phyloP scores from a whole-genome alignment of 2,329 filamentous ascomycete species.

The Stagonosporopsis tanaceti region DNA sequence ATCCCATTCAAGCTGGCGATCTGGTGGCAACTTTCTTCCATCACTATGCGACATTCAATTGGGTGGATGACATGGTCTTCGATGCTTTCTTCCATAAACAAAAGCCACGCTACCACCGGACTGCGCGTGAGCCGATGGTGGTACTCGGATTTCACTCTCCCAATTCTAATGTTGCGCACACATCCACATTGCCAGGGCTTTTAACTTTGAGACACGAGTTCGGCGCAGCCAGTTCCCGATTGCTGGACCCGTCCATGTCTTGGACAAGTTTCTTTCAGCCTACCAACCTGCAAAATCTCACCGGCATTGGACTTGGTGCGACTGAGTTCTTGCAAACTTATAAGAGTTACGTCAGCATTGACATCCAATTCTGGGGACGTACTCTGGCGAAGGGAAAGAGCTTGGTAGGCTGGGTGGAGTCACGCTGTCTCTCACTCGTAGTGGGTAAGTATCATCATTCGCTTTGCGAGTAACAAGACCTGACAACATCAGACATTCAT shows the following conservation, averaged over 20 bases:
- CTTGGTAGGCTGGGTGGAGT: constrained; percentile 71
- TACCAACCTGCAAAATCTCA: neutral
- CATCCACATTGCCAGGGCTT: constrained; percentile 63
- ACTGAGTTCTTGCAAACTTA: constrained; percentile 61
- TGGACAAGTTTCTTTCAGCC: constrained; percentile 40
- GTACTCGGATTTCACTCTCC: constrained; percentile 70
- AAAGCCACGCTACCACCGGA: constrained; percentile 60
- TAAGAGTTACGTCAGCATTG: constrained; percentile 66
- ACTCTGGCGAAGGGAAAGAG: constrained; percentile 62
- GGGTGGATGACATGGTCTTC: constrained; percentile 62
- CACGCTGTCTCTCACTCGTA: constrained; percentile 64
- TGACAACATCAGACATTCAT: constrained; percentile 60
- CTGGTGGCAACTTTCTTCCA: constrained; percentile 68
- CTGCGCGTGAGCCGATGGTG: constrained; percentile 67
- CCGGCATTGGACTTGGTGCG: constrained; percentile 10
- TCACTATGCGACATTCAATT: constrained; percentile 69
- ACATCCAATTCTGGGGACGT: constrained; percentile 71
- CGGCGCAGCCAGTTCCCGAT: constrained; percentile 53
- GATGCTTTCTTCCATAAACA: constrained; percentile 64
- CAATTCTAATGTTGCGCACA: constrained; percentile 65
- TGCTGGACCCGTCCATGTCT: constrained; percentile 44
- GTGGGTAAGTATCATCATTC: constrained; percentile 58
- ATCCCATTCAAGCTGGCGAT: constrained; percentile 56
- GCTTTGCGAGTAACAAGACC: neutral
- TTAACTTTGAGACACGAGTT: constrained; percentile 63